Conservation (phyloP, 2,329 filamentous ascomycete genomes). For the Sclerotinia sclerotiorum region DNA sequence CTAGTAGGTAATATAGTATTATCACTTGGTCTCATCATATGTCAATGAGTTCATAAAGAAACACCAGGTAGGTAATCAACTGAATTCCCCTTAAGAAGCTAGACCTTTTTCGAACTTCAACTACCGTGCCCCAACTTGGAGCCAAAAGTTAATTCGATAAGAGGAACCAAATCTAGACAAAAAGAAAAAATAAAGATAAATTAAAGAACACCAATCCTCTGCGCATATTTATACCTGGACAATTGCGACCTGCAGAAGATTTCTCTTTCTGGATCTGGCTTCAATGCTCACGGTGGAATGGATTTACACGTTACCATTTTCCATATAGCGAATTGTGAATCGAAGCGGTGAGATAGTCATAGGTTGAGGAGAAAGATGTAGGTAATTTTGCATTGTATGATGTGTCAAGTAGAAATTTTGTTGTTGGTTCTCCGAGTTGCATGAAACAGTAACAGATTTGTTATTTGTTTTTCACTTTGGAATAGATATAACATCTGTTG, state of each 20-base stretch:
- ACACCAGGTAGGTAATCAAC: not conserved
- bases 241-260: not conserved
- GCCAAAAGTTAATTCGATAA: not conserved
- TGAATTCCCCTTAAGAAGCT: not conserved
- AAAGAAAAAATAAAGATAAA: not conserved
- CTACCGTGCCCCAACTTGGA: not conserved
- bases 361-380: not conserved
- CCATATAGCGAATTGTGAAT: not conserved
- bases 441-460: not conserved
- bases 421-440: slow-evolving; percentile 7
- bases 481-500: not conserved
- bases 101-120: not conserved
- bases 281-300: slow-evolving; percentile 1
- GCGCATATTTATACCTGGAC: not conserved
- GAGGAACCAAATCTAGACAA: not conserved
- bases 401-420: slow-evolving; percentile 3
- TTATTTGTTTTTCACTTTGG: not conserved
- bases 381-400: not conserved
- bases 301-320: slow-evolving; percentile 16
- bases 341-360: slow-evolving; percentile 15
- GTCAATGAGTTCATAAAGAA: not conserved
- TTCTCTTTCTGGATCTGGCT: not conserved
- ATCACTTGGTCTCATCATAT: not conserved
- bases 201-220: not conserved
- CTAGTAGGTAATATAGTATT: not conserved